Evolutionary conservation across 2,329 filamentous ascomycete species (phyloP).

Genomic region (Claviceps purpurea): DNA sequence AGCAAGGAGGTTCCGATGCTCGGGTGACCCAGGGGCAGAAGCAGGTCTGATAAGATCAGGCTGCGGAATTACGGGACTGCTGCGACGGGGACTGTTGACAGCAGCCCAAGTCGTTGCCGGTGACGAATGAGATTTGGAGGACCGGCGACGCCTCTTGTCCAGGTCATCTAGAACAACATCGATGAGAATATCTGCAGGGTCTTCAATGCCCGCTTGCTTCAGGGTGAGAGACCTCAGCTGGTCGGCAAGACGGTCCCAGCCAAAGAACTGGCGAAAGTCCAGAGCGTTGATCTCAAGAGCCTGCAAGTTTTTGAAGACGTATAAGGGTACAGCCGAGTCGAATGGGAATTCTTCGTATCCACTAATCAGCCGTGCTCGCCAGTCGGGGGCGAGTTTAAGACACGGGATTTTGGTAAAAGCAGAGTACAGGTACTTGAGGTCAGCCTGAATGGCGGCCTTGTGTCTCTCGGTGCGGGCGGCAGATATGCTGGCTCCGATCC

Average conservation of each 20-base stretch:
- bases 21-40: constrained; percentile 53
- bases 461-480: constrained; percentile 78
- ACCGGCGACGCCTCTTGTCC: constrained; percentile 78
- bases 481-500: constrained; percentile 66
- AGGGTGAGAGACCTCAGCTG: constrained; percentile 81
- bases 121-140: constrained; percentile 72
- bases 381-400: constrained; percentile 79
- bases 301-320: constrained; percentile 93
- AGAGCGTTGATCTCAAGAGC: constrained; percentile 88
- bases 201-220: constrained; percentile 76
- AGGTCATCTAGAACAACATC: constrained; percentile 94
- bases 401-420: constrained; percentile 98
- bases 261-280: constrained; percentile 93
- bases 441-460: constrained; percentile 70
- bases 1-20: constrained; percentile 30
- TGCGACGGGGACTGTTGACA: constrained; percentile 43
- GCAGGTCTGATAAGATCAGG: constrained; percentile 54
- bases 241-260: constrained; percentile 89
- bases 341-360: constrained; percentile 98
- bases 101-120: constrained; percentile 58
- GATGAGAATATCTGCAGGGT: constrained; percentile 78
- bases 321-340: constrained; percentile 90
- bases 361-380: constrained; percentile 75
- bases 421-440: constrained; percentile 93
- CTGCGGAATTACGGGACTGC: constrained; percentile 50